Base-by-base conservation (phyloP, 202 grass and related monocot genomes). In the Elaeis oleifera region DNA sequence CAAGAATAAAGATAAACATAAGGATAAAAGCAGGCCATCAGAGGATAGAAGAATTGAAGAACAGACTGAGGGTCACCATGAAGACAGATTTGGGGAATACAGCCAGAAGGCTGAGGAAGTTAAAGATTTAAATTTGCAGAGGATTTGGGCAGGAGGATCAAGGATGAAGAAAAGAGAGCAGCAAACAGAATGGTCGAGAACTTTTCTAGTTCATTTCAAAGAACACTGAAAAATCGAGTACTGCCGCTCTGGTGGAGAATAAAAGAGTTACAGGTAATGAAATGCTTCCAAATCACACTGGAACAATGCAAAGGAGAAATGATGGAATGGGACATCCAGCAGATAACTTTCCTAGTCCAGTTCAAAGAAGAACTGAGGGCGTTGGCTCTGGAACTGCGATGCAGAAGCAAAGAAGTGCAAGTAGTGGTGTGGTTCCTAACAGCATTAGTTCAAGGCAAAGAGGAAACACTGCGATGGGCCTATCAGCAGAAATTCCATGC, bases 101-200 rank as follows among this genome's bases (percentile, higher is more conserved):
- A 32, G 51, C 62, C 62, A 7, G 11, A 51, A 65, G 49, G 23
- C 15, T 25, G 62, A 65, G 62, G 62, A 65, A 21, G 54, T 36
- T 27, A 76, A 79, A 64, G 75, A 83, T 76, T 61, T 73, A 80
- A 77, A 62, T 83, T 36, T 73, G 74, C 26, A 44, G 76, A 80
- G 51, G 80, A 83, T 28, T 72, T 77, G 76, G 64, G 29, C 60
- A 79, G 64, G 67, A 83, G 72, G 76, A 32, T 53, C 59, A 76
- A 74, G 27, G 52, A 87, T 0, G 65, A 68, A 20, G 51, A 68
- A 21, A 56, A 56, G n/a, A n/a, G 31, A 17, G 51, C 51, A 68
- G 14, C 65, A 23, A 54, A 16, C 18, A 68, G 23, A 56, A 68
- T 54, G 65, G 26, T 68, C 17, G 65, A 68, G 7, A 68, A 55